Percentiles rank a stretch among this genome's conserved stretches.
Evolutionary conservation across 306 rosid species (phyloP).

Genomic region (Quercus robur): DNA sequence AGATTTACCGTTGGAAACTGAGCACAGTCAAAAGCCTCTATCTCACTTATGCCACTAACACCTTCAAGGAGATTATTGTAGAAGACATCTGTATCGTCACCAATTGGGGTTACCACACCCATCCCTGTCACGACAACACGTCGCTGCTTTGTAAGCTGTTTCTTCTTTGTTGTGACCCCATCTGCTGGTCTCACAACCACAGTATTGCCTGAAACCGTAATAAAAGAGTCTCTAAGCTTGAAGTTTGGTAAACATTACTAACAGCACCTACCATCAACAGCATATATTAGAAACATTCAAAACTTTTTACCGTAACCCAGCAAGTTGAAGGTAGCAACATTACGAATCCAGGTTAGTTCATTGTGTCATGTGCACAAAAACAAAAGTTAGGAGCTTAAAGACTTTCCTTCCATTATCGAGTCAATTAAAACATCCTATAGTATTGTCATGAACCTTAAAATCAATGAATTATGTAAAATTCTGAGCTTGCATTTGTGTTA

Average conservation of each 20-base stretch:
- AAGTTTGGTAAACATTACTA: neutral
- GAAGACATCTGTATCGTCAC: slow-evolving; percentile 81
- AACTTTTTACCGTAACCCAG: too few relatives aligned
- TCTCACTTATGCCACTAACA: slow-evolving; percentile 92
- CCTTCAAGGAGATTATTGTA: slow-evolving; percentile 92
- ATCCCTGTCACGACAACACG: slow-evolving; percentile 94
- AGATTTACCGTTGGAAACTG: slow-evolving; percentile 70
- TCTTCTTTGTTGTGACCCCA: slow-evolving; percentile 56
- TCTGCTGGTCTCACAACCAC: slow-evolving; percentile 74
- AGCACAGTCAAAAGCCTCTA: slow-evolving; percentile 90
- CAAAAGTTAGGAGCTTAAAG: too few relatives aligned
- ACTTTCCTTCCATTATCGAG: too few relatives aligned
- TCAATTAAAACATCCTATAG: neutral
- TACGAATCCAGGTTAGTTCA: too few relatives aligned
- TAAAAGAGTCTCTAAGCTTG: slow-evolving; percentile 34
- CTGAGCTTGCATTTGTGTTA: neutral
- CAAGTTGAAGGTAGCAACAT: too few relatives aligned
- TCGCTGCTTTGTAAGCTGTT: slow-evolving; percentile 67
- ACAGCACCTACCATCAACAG: neutral
- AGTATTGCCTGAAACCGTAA: slow-evolving; percentile 22
- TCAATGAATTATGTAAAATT: neutral
- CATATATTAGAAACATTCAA: neutral
- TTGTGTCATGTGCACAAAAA: too few relatives aligned
- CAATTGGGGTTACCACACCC: slow-evolving; percentile 93
- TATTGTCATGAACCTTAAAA: neutral